A percentile compares a stretch with the other conserved stretches of the same genome.
These are phyloP conservation scores for Lactifluus hygrophoroides DNA, from an alignment of 768 basidiomycete genomes.

Conservation along the genomic window DNA sequence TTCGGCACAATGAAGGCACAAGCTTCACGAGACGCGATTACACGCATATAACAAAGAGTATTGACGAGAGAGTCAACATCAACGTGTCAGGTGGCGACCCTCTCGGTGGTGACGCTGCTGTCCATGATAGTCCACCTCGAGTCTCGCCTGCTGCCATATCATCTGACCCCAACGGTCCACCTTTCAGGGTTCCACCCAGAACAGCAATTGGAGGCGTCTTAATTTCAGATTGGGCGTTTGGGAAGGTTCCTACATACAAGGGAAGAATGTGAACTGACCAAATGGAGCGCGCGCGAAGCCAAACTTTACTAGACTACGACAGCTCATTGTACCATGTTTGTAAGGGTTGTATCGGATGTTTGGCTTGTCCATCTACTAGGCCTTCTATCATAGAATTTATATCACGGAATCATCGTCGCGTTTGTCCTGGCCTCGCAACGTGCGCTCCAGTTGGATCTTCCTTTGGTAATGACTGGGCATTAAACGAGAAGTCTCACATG, in stretches of 20 bases:
- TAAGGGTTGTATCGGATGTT: neutral
- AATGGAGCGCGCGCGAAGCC: neutral
- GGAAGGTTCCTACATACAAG: conserved; percentile 32
- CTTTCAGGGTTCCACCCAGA: conserved; percentile 66
- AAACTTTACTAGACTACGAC: neutral
- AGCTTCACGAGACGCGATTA: conserved; percentile 41
- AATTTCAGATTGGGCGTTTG: conserved; percentile 72
- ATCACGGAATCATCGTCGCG: too few species aligned
- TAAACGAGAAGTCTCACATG: neutral
- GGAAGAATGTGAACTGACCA: conserved; percentile 10
- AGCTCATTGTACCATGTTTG: neutral
- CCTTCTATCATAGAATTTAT: too few species aligned
- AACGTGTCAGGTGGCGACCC: conserved; percentile 16
- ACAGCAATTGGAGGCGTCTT: conserved; percentile 82
- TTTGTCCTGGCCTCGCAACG: too few species aligned
- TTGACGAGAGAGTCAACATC: conserved; percentile 29
- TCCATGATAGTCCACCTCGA: conserved; percentile 21
- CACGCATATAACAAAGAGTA: conserved; percentile 37
- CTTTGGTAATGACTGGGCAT: neutral
- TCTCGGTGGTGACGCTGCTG: conserved; percentile 26
- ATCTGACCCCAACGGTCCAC: conserved; percentile 30
- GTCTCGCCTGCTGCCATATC: conserved; percentile 21
- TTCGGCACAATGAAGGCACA: conserved; percentile 48
- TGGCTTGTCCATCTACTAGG: too few species aligned
- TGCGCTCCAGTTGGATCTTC: neutral